These are phyloP conservation scores for Flaveria sonorensis DNA, from an alignment of 129 eudicot species.

Conservation along the genomic window DNA sequence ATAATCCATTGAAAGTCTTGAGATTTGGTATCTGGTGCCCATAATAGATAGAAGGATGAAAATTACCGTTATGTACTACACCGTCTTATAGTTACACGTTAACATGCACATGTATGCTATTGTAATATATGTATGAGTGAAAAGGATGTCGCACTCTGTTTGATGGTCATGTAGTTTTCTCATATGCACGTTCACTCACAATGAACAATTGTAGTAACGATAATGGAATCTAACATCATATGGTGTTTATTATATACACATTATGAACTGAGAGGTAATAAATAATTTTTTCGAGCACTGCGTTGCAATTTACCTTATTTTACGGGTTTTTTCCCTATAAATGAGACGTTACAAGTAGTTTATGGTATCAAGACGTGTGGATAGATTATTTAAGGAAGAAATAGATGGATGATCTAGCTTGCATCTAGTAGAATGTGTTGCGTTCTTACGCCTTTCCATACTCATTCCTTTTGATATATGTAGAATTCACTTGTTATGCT, in stretches of 20 bases:
- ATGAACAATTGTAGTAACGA: background rate
- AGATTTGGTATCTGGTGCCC: background rate
- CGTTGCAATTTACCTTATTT: background rate
- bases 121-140: slow-evolving; percentile 1
- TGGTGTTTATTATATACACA: background rate
- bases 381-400: background rate
- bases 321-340: background rate
- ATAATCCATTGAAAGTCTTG: background rate
- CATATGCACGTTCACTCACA: background rate
- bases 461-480: background rate
- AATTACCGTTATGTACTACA: background rate
- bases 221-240: background rate
- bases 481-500: background rate
- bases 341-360: background rate
- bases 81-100: background rate
- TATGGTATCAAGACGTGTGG: background rate
- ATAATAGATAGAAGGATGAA: slow-evolving; percentile 5
- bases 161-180: background rate
- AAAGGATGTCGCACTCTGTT: background rate
- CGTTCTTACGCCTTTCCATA: background rate
- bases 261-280: background rate
- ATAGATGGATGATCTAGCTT: background rate
- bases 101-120: background rate
- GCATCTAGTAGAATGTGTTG: background rate
- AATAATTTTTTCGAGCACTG: background rate